Evolutionary conservation across 805 yeast species (phyloP).

Genomic region (Saccharomycopsis olivae): DNA sequence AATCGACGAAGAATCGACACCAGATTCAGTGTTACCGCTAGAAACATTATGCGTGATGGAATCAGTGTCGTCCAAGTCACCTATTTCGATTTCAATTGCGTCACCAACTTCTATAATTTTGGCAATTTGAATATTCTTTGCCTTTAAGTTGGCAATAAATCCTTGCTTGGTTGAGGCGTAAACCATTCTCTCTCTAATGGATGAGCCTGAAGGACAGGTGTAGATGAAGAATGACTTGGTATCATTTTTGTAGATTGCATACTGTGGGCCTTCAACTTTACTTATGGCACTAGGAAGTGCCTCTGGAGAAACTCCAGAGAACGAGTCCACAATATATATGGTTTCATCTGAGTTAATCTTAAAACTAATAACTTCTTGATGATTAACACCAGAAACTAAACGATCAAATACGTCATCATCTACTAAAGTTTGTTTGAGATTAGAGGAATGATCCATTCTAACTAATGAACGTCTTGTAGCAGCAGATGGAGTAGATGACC

Average conservation of each 20-base stretch:
- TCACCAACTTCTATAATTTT: conserved; percentile 64
- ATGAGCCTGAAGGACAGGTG: conserved; percentile 84
- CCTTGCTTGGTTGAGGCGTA: conserved; percentile 76
- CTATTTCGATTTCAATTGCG: conserved; percentile 51
- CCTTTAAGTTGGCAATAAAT: conserved; percentile 40
- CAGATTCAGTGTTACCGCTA: conserved; percentile 44
- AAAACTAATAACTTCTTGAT: conserved; percentile 28
- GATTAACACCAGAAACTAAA: neutral
- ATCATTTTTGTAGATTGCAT: conserved; percentile 38
- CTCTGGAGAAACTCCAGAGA: conserved; percentile 21
- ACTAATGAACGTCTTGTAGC: conserved; percentile 20
- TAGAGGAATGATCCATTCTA: conserved; percentile 15
- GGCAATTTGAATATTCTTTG: conserved; percentile 28
- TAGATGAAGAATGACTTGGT: conserved; percentile 52
- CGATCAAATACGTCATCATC: conserved; percentile 22
- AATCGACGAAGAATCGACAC: conserved; percentile 33
- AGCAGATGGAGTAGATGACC: conserved; percentile 3
- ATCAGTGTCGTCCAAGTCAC: conserved; percentile 28
- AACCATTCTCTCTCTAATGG: conserved; percentile 84
- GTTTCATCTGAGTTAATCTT: conserved; percentile 43
- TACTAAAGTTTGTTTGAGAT: conserved; percentile 17
- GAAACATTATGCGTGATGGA: neutral
- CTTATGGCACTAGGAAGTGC: conserved; percentile 27
- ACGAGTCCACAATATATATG: conserved; percentile 28
- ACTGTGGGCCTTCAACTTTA: conserved; percentile 38